Percentiles rank a stretch among this genome's conserved stretches.
phyloP scores from a whole-genome alignment of 2,329 filamentous ascomycete genomes.

The Dothiorella sarmentorum region DNA sequence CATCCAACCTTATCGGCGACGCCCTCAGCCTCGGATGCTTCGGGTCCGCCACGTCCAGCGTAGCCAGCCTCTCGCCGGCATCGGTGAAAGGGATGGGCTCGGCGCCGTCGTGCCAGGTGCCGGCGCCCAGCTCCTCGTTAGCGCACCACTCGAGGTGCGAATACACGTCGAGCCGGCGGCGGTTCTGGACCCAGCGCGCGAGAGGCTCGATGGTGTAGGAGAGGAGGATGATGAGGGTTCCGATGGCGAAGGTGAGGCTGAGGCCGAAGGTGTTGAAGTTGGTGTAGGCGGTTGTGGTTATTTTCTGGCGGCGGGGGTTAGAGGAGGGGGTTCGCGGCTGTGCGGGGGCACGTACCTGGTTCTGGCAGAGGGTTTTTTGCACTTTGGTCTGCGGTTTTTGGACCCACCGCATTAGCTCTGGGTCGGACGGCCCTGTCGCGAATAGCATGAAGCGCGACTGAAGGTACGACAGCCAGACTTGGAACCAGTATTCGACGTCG shows the following conservation, averaged over 20 bases:
- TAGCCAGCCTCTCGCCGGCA: not conserved
- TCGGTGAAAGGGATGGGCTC: slow-evolving; percentile 1
- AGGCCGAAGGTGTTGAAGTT: slow-evolving; percentile 24
- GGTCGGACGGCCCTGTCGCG: slow-evolving; percentile 2
- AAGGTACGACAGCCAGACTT: slow-evolving; percentile 18
- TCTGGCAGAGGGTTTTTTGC: not conserved
- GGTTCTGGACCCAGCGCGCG: slow-evolving; percentile 11
- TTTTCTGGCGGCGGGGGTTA: slow-evolving; percentile 17
- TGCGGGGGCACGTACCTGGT: not conserved
- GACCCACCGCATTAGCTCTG: not conserved
- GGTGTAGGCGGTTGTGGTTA: slow-evolving; percentile 21
- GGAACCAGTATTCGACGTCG: slow-evolving; percentile 21
- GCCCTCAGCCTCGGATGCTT: not conserved
- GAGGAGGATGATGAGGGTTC: slow-evolving; percentile 24
- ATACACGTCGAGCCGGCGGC: slow-evolving; percentile 15
- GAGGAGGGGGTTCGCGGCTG: not conserved
- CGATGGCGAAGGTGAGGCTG: slow-evolving; percentile 23
- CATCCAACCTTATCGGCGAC: no score
- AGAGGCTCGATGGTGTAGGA: slow-evolving; percentile 12
- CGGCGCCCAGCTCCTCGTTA: not conserved
- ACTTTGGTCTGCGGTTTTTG: not conserved
- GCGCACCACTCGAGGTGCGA: slow-evolving; percentile 21
- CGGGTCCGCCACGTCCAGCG: slow-evolving; percentile 4
- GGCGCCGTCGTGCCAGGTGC: slow-evolving; percentile 18
- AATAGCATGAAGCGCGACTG: slow-evolving; percentile 17